Base-by-base conservation (phyloP, 2,329 filamentous ascomycete genomes). In the Neoarthrinium moseri region DNA sequence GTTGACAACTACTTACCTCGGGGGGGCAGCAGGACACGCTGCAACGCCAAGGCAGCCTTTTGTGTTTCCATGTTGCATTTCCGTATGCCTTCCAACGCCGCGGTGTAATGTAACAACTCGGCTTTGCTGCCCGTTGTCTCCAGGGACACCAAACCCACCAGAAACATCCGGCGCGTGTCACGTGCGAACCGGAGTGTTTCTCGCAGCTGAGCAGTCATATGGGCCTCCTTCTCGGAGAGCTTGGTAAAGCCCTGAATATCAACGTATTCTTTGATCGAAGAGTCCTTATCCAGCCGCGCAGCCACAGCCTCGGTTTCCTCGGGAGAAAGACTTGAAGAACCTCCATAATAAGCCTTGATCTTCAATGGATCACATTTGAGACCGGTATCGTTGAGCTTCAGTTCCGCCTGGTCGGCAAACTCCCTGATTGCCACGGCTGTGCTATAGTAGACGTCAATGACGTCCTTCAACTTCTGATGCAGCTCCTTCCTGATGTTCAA, bases 111-210 rank as follows among this genome's bases (percentile, higher is more conserved):
- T 50, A 82, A 61, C 54, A 91, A 84, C 65, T 96, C 91, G 6
- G 81, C 74, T 47, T 84, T 83, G 50, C 89, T 85, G 10, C 89
- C 89, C 49, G 86, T 85, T 8, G 89, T 89, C 60, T 95, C 87
- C 15, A 97, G 77, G 3, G 94, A 89, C 51, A 99, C 73, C 36
- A 99, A 71, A n/a, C 87, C 89, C 65, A 92, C 96, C 4, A 99
- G 71, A 32, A 95, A 84, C 53, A 95, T 82, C 61, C 94, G 92
- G 50, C 94, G 83, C 21, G 26, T 91, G 77, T 10, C 86, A 86
- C 55, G 89, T 86, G 43, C 95, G 82, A 44, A 17, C 23, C 29
- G 30, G n/a, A 35, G 32, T 5, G 41, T 27, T 26, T 44, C 32
- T 21, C 40, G 29, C 17, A 49, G 21, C 27, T 49, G 38, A 21